Conservation (phyloP, 139 green algal genomes). For the Tetradesmus obliquus region DNA sequence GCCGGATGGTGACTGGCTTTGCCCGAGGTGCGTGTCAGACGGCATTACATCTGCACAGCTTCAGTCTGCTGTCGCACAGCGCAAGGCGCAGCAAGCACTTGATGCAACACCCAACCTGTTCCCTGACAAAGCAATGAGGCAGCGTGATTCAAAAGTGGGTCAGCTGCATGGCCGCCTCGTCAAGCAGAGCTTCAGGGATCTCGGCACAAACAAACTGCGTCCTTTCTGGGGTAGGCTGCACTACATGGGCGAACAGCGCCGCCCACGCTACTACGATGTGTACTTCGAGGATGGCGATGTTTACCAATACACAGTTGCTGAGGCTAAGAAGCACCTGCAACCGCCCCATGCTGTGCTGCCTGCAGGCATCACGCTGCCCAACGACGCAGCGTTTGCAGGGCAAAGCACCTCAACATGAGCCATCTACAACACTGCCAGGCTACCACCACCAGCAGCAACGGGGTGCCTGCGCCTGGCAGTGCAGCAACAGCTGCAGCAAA, state of each 20-base stretch:
- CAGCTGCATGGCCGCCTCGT: neutral
- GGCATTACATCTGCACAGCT: neutral
- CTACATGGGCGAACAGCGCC: neutral
- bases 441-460: too few species aligned
- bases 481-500: too few species aligned
- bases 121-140: neutral
- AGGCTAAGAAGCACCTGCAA: neutral
- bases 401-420: neutral
- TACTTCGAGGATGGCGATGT: constrained; percentile 16
- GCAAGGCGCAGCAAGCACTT: neutral
- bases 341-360: neutral
- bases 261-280: neutral
- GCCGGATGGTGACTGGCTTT: neutral
- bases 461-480: too few species aligned
- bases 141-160: neutral
- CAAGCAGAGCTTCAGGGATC: neutral
- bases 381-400: neutral
- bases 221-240: neutral
- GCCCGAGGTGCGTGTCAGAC: neutral
- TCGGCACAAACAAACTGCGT: neutral
- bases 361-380: neutral
- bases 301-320: neutral
- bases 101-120: neutral
- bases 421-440: too few species aligned
- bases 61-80: neutral